Evolutionary conservation across 2,329 filamentous ascomycete genomes (phyloP).

Genomic region (Sporothrix pallida): DNA sequence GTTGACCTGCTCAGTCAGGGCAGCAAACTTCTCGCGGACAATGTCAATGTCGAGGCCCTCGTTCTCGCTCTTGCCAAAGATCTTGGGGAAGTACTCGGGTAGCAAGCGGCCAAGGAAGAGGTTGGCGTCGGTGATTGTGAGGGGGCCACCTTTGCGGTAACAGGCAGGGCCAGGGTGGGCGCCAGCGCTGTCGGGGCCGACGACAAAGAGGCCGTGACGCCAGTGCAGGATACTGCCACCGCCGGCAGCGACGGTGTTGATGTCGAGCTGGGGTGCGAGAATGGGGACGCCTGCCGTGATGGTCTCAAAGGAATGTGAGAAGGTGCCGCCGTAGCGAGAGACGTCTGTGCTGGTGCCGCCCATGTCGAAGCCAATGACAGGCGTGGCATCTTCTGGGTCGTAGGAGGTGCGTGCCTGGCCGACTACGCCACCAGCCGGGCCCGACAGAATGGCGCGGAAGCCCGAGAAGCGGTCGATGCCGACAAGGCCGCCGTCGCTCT

Average conservation of each 20-base stretch:
- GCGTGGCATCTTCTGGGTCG: slow-evolving; percentile 67
- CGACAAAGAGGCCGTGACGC: slow-evolving; percentile 86
- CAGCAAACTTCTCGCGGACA: slow-evolving; percentile 80
- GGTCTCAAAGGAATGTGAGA: slow-evolving; percentile 73
- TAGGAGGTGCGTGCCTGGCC: slow-evolving; percentile 75
- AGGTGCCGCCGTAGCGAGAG: slow-evolving; percentile 52
- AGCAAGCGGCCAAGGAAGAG: slow-evolving; percentile 62
- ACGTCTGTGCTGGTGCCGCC: slow-evolving; percentile 34
- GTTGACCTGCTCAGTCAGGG: slow-evolving; percentile 81
- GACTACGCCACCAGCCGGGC: slow-evolving; percentile 73
- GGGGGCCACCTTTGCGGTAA: slow-evolving; percentile 62
- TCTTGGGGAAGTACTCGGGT: slow-evolving; percentile 69
- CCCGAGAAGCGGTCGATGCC: slow-evolving; percentile 44
- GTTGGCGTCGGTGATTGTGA: slow-evolving; percentile 66
- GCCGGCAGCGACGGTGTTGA: slow-evolving; percentile 88
- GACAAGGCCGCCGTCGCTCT: slow-evolving; percentile 60
- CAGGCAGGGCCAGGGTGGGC: slow-evolving; percentile 71
- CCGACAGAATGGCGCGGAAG: slow-evolving; percentile 67
- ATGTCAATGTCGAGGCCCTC: slow-evolving; percentile 76
- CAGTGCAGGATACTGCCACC: slow-evolving; percentile 68
- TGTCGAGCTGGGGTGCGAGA: slow-evolving; percentile 87
- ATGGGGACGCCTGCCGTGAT: slow-evolving; percentile 81
- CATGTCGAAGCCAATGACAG: slow-evolving; percentile 72
- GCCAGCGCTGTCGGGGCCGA: slow-evolving; percentile 80
- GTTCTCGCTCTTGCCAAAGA: slow-evolving; percentile 70